phyloP scores from a whole-genome alignment of 2,329 filamentous ascomycete species.

The Penicillium vulpinum region DNA sequence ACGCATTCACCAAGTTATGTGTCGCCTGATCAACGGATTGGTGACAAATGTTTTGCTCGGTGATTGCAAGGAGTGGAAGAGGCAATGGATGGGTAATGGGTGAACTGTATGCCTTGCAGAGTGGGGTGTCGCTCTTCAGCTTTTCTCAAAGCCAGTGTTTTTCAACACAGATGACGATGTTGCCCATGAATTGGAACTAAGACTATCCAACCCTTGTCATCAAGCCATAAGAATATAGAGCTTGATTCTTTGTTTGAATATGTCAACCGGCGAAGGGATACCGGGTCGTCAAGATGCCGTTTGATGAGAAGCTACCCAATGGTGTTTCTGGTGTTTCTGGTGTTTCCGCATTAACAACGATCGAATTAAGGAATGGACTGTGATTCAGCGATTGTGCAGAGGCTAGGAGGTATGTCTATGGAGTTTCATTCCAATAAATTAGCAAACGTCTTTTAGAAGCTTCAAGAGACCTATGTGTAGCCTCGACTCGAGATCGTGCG shows the following conservation, averaged over 20 bases:
- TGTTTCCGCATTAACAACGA: background rate
- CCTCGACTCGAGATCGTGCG: background rate
- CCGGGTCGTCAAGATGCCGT: background rate
- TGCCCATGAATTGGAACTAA: no score
- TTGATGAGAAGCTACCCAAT: background rate
- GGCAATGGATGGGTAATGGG: background rate
- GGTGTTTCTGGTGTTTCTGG: background rate
- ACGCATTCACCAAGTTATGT: slow-evolving; percentile 5
- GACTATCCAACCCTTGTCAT: background rate
- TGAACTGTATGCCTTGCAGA: background rate
- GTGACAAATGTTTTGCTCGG: background rate
- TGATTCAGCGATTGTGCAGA: background rate
- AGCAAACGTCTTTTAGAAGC: slow-evolving; percentile 7
- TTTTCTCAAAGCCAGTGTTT: background rate
- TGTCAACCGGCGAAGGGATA: background rate
- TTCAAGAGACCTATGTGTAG: slow-evolving; percentile 9
- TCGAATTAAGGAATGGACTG: background rate
- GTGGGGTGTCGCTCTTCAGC: slow-evolving; percentile 5
- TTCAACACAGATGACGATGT: background rate
- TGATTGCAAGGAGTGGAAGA: background rate
- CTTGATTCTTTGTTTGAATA: background rate
- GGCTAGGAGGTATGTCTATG: slow-evolving; percentile 13
- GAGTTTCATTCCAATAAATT: background rate
- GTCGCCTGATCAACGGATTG: background rate
- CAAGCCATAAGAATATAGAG: background rate